Percentiles rank a stretch among this genome's conserved stretches.
Conservation (phyloP, 1,139 yeast species). For the Groenewaldozyma sp. region DNA sequence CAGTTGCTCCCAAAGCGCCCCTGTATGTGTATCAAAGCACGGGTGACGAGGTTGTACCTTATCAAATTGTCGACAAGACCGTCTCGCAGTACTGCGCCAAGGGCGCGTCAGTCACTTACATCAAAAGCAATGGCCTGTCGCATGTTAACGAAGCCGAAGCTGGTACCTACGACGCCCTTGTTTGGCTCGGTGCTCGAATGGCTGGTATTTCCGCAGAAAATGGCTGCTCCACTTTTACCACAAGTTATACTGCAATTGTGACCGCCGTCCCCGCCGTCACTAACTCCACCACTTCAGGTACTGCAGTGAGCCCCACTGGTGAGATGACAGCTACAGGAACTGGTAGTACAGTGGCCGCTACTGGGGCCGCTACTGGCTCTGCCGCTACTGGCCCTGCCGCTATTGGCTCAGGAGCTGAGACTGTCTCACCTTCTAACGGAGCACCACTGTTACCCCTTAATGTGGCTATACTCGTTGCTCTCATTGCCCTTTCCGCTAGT, state of each 20-base stretch:
- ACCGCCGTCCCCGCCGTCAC: too few species aligned
- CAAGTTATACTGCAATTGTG: neutral
- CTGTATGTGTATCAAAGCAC: conserved; percentile 22
- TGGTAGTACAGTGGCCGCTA: conserved; percentile 2
- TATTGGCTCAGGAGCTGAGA: neutral
- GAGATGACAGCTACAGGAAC: conserved; percentile 5
- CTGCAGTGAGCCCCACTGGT: conserved; percentile 4
- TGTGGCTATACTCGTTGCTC: too few species aligned
- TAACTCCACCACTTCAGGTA: conserved; percentile 3
- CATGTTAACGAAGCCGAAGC: conserved; percentile 12
- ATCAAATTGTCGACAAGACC: conserved; percentile 14
- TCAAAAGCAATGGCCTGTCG: conserved; percentile 12
- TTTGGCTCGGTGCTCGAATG: conserved; percentile 9
- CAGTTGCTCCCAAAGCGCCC: conserved; percentile 17
- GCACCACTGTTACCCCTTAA: too few species aligned
- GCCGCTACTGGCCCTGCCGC: conserved; percentile 1
- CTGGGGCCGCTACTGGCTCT: conserved; percentile 1
- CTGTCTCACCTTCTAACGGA: too few species aligned
- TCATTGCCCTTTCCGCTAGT: too few species aligned
- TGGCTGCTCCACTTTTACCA: neutral
- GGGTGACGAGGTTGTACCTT: conserved; percentile 20
- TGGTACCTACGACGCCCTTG: conserved; percentile 12
- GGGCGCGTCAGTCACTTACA: conserved; percentile 22
- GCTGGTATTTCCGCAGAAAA: neutral
- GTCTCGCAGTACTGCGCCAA: conserved; percentile 19